Percentiles rank a stretch among this genome's conserved stretches.
Evolutionary conservation across 805 yeast species (phyloP).

Genomic region (Naumovozyma castellii): DNA sequence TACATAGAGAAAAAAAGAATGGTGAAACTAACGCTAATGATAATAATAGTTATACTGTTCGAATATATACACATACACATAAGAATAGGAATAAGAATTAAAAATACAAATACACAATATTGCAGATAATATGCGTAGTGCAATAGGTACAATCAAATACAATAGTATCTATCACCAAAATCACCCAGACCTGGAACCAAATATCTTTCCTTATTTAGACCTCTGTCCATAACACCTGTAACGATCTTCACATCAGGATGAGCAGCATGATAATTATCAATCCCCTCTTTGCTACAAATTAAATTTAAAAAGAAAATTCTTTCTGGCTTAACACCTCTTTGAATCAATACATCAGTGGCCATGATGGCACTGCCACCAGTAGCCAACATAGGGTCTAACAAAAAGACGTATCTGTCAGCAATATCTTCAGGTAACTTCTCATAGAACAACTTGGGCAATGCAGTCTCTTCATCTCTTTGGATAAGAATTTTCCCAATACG

Average conservation of each 20-base stretch:
- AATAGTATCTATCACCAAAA: constrained; percentile 93
- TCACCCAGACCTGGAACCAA: constrained; percentile 93
- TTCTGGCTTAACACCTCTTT: constrained; percentile 77
- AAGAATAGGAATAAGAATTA: too few relatives aligned
- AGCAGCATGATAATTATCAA: constrained; percentile 58
- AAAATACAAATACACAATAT: too few relatives aligned
- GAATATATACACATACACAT: background rate
- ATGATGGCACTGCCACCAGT: constrained; percentile 96
- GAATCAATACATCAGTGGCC: constrained; percentile 87
- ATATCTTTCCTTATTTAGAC: constrained; percentile 71
- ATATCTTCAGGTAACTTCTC: constrained; percentile 91
- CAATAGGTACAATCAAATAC: constrained; percentile 56
- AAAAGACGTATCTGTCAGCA: constrained; percentile 71
- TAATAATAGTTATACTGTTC: too few relatives aligned
- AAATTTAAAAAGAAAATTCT: constrained; percentile 82
- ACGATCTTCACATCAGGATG: constrained; percentile 80
- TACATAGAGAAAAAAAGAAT: too few relatives aligned
- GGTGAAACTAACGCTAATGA: too few relatives aligned
- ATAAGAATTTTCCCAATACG: constrained; percentile 91
- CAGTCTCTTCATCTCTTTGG: constrained; percentile 96
- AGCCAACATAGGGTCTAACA: constrained; percentile 93
- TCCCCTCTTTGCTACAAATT: constrained; percentile 90
- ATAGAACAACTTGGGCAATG: constrained; percentile 78
- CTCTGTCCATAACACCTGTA: constrained; percentile 86
- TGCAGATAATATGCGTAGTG: too few relatives aligned